phyloP scores from a whole-genome alignment of 1,139 yeast genomes.

The Pneumocystis sp. region DNA sequence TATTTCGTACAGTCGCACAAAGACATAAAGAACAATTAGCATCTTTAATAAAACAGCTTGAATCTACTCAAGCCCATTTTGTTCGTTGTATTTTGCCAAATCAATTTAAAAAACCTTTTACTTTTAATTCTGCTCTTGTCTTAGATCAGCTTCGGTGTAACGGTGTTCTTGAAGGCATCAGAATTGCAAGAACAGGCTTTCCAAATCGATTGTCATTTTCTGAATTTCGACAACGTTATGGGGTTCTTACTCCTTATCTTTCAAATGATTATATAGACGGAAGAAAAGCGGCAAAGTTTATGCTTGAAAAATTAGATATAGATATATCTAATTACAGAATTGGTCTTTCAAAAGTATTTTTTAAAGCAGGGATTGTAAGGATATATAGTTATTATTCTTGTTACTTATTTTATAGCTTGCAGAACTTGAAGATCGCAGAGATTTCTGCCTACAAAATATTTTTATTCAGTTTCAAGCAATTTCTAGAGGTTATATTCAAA shows the following conservation, averaged over 20 bases:
- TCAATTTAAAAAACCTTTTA: slow-evolving; percentile 51
- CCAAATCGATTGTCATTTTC: slow-evolving; percentile 81
- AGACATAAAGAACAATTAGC: slow-evolving; percentile 59
- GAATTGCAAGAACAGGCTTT: slow-evolving; percentile 93
- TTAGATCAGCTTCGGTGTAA: slow-evolving; percentile 85
- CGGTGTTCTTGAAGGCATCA: slow-evolving; percentile 94
- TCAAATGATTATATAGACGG: slow-evolving; percentile 28
- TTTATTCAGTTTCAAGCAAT: slow-evolving; percentile 53
- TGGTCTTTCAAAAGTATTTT: slow-evolving; percentile 78
- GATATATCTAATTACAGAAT: slow-evolving; percentile 57
- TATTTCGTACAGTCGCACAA: slow-evolving; percentile 71
- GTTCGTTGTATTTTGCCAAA: slow-evolving; percentile 94
- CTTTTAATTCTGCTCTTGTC: slow-evolving; percentile 62
- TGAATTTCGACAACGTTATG: slow-evolving; percentile 64
- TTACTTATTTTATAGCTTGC: slow-evolving; percentile 35
- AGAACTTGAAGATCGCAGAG: slow-evolving; percentile 68
- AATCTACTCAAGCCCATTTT: slow-evolving; percentile 84
- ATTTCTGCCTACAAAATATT: slow-evolving; percentile 41
- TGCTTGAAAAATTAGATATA: slow-evolving; percentile 46
- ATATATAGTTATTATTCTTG: not conserved
- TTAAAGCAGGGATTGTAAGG: slow-evolving; percentile 73
- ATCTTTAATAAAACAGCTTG: slow-evolving; percentile 56
- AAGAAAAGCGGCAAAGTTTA: slow-evolving; percentile 52
- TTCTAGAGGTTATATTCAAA: slow-evolving; percentile 46
- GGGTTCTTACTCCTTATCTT: slow-evolving; percentile 39